Percentiles rank a stretch among this genome's conserved stretches.
Evolutionary conservation across 208 protist species (phyloP).

Genomic region (Entamoeba invadens): DNA sequence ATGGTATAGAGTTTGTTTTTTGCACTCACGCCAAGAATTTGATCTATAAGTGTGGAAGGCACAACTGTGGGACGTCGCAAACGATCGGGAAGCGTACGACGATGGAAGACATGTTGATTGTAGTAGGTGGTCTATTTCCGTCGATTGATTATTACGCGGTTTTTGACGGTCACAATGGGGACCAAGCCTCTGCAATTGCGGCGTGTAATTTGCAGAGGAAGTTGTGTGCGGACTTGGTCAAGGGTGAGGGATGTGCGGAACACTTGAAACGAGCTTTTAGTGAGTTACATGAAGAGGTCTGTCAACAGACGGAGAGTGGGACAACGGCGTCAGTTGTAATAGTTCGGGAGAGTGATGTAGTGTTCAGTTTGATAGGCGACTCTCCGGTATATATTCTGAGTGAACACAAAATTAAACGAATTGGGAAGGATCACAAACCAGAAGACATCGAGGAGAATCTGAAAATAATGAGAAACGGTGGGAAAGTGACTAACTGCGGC

Average conservation of each 20-base stretch:
- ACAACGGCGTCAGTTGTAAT: background rate
- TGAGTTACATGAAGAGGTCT: background rate
- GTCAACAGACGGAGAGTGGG: background rate
- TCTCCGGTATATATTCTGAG: background rate
- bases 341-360: background rate
- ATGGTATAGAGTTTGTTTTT: too few species aligned
- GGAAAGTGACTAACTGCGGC: background rate
- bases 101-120: background rate
- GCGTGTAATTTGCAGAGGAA: background rate
- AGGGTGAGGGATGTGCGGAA: background rate
- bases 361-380: background rate
- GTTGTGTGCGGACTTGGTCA: background rate
- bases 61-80: background rate
- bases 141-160: background rate
- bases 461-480: background rate
- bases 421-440: background rate
- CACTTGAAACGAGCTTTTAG: background rate
- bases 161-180: background rate
- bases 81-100: background rate
- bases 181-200: background rate
- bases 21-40: too few species aligned
- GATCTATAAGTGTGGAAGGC: background rate
- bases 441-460: background rate
- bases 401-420: background rate
- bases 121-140: background rate